A percentile compares a stretch with the other conserved stretches of the same genome.
phyloP scores from a whole-genome alignment of 2,329 filamentous ascomycete genomes.

The Penicillium verrucosum region DNA sequence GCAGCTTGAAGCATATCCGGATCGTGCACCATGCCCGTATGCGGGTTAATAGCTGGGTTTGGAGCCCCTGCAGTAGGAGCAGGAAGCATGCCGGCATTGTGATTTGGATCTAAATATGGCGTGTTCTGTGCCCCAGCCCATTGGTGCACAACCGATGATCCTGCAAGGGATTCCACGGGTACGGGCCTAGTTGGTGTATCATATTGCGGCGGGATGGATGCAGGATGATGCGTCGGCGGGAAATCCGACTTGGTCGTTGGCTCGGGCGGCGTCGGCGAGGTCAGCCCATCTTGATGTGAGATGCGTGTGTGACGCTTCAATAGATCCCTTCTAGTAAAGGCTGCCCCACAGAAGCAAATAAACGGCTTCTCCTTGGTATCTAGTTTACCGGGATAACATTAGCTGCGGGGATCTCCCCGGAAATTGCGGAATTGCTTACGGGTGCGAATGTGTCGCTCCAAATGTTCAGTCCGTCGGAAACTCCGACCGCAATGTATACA shows the following conservation, averaged over 20 bases:
- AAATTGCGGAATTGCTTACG: slow-evolving; percentile 25
- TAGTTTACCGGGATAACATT: slow-evolving; percentile 10
- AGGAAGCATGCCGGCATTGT: slow-evolving; percentile 20
- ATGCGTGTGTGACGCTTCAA: slow-evolving; percentile 36
- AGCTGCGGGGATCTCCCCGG: not conserved
- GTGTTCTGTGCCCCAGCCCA: slow-evolving; percentile 28
- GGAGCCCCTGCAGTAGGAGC: slow-evolving; percentile 11
- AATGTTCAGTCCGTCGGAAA: slow-evolving; percentile 36
- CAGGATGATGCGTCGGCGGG: slow-evolving; percentile 17
- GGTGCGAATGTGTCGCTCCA: slow-evolving; percentile 37
- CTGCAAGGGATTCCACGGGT: slow-evolving; percentile 23
- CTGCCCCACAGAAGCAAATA: slow-evolving; percentile 36
- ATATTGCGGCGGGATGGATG: slow-evolving; percentile 17
- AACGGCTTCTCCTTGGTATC: slow-evolving; percentile 39
- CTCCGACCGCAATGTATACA: slow-evolving; percentile 35
- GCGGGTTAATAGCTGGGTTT: slow-evolving; percentile 14
- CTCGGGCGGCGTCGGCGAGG: slow-evolving; percentile 31
- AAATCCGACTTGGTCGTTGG: slow-evolving; percentile 17
- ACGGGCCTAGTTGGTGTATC: slow-evolving; percentile 22
- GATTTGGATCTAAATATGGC: slow-evolving; percentile 27
- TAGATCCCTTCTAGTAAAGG: slow-evolving; percentile 36
- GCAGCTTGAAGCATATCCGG: slow-evolving; percentile 41
- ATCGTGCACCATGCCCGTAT: slow-evolving; percentile 30
- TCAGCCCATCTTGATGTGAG: slow-evolving; percentile 30
- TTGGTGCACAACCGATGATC: slow-evolving; percentile 23